Conservation (phyloP, 345 rosid species). For the Firmiana major region DNA sequence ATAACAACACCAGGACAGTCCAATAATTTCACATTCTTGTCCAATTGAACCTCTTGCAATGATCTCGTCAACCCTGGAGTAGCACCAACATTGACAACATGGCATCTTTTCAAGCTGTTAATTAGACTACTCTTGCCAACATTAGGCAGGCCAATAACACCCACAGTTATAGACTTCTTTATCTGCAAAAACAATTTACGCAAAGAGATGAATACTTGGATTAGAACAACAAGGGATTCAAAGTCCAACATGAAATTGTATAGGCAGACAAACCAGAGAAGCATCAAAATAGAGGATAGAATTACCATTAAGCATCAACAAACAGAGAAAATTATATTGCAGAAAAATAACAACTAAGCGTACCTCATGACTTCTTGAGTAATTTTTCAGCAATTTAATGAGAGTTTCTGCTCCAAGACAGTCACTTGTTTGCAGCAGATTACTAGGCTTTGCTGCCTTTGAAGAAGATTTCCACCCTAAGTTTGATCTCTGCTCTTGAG, state of each 20-base stretch:
- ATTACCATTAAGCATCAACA: background rate
- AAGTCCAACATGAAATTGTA: background rate
- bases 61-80: conserved; percentile 94
- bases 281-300: background rate
- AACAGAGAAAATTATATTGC: background rate
- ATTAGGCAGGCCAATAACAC: conserved; percentile 90
- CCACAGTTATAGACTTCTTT: conserved; percentile 88
- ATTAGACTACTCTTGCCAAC: conserved; percentile 99
- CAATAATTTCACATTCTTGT: conserved; percentile 80
- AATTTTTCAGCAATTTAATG: conserved; percentile 81
- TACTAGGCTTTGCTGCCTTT: conserved; percentile 64
- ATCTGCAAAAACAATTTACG: conserved; percentile 48
- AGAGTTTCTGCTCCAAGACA: conserved; percentile 98
- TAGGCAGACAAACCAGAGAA: conserved; percentile 8
- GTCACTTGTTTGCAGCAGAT: conserved; percentile 78
- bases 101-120: conserved; percentile 92
- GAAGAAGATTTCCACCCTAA: conserved; percentile 90
- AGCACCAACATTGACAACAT: conserved; percentile 89
- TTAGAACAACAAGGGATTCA: background rate
- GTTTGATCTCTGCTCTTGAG: conserved; percentile 89
- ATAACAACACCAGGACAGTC: conserved; percentile 99
- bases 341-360: background rate
- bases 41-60: conserved; percentile 94
- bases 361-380: conserved; percentile 96
- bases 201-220: conserved; percentile 1